Evolutionary conservation across 768 basidiomycete genomes (phyloP), one percentile per base, ranked within the genome.

Genomic region (Hemileccinum impolitum): DNA sequence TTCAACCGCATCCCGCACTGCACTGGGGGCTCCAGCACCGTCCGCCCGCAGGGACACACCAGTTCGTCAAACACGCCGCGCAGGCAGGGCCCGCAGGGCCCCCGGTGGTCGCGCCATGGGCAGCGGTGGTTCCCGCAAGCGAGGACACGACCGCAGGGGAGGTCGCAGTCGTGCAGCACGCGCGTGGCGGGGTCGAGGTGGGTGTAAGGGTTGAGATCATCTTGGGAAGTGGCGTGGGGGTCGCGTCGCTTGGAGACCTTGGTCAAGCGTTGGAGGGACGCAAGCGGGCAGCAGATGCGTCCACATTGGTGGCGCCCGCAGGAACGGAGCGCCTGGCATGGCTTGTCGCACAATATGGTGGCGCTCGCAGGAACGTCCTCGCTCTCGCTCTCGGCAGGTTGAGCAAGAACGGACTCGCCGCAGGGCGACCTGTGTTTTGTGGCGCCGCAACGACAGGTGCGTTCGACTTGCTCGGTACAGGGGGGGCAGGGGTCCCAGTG

Each of bases 51-150:
- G 41, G 78, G 69, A 63, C 95, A 98, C 10, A 86, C 67, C 47
- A 94, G 70, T 82, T 99, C 96, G 36, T 97, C 94, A 58, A 94
- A 99, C 1, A 86, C 85, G 39, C 92, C 92, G 64, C 84, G 78
- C 43, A 95, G 71, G 68, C 96, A 99, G 18, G 84, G 77, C 1
- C 79, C 83, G 64, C 96, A 99, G 0, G 77, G 68, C 0, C 92
- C 91, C 50, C 74, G 79, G 66, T 99, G 95, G 63, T 98, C 95
- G 35, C 75, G 72, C 59, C 77, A 75, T 51, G 87, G 82, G 63
- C 95, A 99, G 6, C 66, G 71, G 63, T 94, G 92, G 42, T 85
- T 80, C 1, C 90, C 90, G 54, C 92, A 92, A 41, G 66, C 69
- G 23, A 94, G 73, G 57, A 75, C 57, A 63, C 85, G 89, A 13